Base-by-base conservation (phyloP, 768 basidiomycete genomes). In the Amanita pallidorosea region DNA sequence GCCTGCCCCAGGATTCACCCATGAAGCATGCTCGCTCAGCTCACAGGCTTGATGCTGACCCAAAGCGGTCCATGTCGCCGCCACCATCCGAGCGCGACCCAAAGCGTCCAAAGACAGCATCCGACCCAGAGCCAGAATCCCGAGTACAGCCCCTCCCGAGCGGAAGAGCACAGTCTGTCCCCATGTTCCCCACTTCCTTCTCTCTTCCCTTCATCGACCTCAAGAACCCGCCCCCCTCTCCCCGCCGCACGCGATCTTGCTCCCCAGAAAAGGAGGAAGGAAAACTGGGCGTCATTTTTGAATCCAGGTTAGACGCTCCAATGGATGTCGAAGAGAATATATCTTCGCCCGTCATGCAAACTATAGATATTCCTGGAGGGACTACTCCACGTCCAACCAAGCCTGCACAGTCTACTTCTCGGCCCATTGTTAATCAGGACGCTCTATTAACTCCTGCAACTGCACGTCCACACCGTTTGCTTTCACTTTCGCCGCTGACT, bases 1-100 rank as follows among this genome's bases (percentile, higher is more conserved):
- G 64, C 37, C 58, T 77, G 43, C 64, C 76, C 27, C 67, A 70
- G 31, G 63, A 66, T 25, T 80, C 77, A 18, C 77, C 79, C 2
- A 65, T 80, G 65, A 80, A 80, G 60, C 66, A 69, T 58, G 78
- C 78, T 45, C 42, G 50, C 25, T 36, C 18, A 13, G 50, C 43
- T 4, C 50, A 13, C 25, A 51, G 29, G 42, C 17, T 23, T 13
- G 54, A 54, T 49, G 42, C 49, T 1, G 57, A 55, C 38, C 57
- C 66, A 15, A 73, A 73, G 54, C 70, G 73, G 42, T 69, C 70
- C 4, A 71, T 66, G 31, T 72, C 73, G 7, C 72, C 69, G 5
- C 58, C 63, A 18, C 62, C 60, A 4, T 59, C 62, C 1, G 60
- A 65, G 6, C 63, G 69, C 23, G 63, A 66, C 29, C 53, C 64